Conservation (phyloP, 106 monocot genomes). For the Platanthera guangdongensis region DNA sequence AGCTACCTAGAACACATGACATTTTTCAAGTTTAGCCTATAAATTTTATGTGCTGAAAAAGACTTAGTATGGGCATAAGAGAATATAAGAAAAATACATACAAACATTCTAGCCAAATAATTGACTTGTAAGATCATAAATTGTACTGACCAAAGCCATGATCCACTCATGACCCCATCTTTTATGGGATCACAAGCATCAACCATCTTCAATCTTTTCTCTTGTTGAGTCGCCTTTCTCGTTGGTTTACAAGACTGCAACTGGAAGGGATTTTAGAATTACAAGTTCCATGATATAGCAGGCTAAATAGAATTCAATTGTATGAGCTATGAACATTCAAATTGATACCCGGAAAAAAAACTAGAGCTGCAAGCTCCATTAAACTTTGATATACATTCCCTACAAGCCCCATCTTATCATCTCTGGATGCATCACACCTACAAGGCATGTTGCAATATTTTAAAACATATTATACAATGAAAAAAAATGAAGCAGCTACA, state of each 20-base stretch:
- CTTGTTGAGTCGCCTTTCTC: constrained; percentile 18
- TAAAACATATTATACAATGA: constrained; percentile 2
- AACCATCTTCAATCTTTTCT: constrained; percentile 54
- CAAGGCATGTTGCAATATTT: constrained; percentile 5
- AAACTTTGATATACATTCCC: constrained; percentile 32
- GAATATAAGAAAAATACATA: not conserved
- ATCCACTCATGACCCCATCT: constrained; percentile 64
- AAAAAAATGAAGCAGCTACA: not conserved
- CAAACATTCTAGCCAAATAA: not conserved
- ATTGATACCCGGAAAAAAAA: constrained; percentile 61
- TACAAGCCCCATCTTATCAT: constrained; percentile 48
- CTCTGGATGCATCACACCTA: constrained; percentile 56
- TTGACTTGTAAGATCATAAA: not conserved
- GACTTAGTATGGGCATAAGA: not conserved
- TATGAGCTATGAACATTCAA: not conserved
- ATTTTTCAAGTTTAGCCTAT: not conserved
- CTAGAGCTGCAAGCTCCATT: constrained; percentile 69
- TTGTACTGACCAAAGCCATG: constrained; percentile 55
- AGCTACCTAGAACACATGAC: not conserved
- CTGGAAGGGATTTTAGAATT: not conserved
- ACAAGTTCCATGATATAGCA: not conserved
- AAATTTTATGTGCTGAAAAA: not conserved
- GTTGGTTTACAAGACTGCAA: constrained; percentile 45
- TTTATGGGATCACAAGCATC: constrained; percentile 33
- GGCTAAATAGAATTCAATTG: not conserved